Base-by-base conservation (phyloP, 2,329 filamentous ascomycete species). In the Colletotrichum magnum region DNA sequence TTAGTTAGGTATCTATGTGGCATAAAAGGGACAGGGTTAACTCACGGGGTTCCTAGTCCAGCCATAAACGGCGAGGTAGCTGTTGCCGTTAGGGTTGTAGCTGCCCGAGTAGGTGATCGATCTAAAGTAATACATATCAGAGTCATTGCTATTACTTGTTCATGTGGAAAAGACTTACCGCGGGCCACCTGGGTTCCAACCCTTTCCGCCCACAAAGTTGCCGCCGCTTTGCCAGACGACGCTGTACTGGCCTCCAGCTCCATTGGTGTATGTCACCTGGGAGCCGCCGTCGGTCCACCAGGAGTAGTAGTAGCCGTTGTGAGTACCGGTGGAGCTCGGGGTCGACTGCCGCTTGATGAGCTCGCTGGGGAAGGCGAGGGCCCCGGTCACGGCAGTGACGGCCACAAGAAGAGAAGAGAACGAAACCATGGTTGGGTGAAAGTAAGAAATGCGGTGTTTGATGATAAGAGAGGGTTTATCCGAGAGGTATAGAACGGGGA, bases 151-250 rank as follows among this genome's bases (percentile, higher is more conserved):
- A n/a, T n/a, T n/a, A n/a, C n/a, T n/a, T n/a, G n/a, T n/a, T n/a
- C n/a, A n/a, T n/a, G n/a, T n/a, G n/a, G n/a, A n/a, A n/a, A n/a
- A n/a, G n/a, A n/a, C n/a, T n/a, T n/a, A n/a, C n/a, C n/a, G n/a
- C n/a, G n/a, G n/a, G n/a, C 76, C 79, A 61, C 87, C 87, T 18
- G 86, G 83, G 64, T 84, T 84, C 87, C 87, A 89, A 47, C 88
- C 88, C 78, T 89, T 89, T 39, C 88, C 88, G 67, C 81, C 86
- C 39, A 88, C 86, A 53, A 88, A 85, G 80, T 89, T 87, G 41
- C 86, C 86, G 26, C 76, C 78, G 54, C 80, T 79, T 4, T 65
- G 64, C 86, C 86, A 88, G 43, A 72, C 73, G 0, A 84, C 79
- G 41, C 73, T 80, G 78, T 87, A 88, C 32, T 78, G 74, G 1